Percentiles rank a stretch among this genome's conserved stretches.
phyloP scores from a whole-genome alignment of 805 yeast species.

The Henningerozyma blattae region DNA sequence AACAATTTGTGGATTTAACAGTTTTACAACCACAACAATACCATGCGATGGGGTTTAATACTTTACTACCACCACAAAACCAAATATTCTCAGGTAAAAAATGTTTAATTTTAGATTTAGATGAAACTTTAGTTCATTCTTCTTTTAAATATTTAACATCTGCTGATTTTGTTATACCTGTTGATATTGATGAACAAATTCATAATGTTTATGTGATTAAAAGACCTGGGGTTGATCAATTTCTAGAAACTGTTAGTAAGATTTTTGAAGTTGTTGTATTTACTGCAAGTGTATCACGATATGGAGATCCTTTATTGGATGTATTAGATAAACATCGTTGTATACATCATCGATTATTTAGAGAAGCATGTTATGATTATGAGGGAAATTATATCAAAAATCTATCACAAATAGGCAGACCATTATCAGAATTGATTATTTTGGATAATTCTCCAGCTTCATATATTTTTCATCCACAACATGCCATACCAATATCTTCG shows the following conservation, averaged over 20 bases:
- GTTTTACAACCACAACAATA: conserved; percentile 60
- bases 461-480: conserved; percentile 91
- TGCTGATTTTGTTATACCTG: conserved; percentile 94
- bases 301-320: conserved; percentile 89
- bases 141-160: conserved; percentile 81
- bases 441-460: conserved; percentile 96
- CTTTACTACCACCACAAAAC: conserved; percentile 41
- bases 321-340: conserved; percentile 61
- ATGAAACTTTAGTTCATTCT: conserved; percentile 91
- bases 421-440: conserved; percentile 69
- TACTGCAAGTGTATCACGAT: conserved; percentile 88
- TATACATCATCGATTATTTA: conserved; percentile 79
- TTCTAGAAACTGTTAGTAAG: conserved; percentile 67
- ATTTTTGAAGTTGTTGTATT: conserved; percentile 89
- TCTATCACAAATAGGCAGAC: conserved; percentile 85
- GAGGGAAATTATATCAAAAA: conserved; percentile 92
- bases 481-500: conserved; percentile 88
- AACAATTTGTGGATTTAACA: conserved; percentile 41
- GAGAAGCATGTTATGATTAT: conserved; percentile 86
- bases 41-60: conserved; percentile 49
- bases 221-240: conserved; percentile 95
- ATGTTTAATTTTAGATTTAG: conserved; percentile 81
- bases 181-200: conserved; percentile 81
- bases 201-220: conserved; percentile 93
- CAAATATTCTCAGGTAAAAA: conserved; percentile 46